Conservation (phyloP, 1,284 basidiomycete genomes). For the Ganoderma boninense region DNA sequence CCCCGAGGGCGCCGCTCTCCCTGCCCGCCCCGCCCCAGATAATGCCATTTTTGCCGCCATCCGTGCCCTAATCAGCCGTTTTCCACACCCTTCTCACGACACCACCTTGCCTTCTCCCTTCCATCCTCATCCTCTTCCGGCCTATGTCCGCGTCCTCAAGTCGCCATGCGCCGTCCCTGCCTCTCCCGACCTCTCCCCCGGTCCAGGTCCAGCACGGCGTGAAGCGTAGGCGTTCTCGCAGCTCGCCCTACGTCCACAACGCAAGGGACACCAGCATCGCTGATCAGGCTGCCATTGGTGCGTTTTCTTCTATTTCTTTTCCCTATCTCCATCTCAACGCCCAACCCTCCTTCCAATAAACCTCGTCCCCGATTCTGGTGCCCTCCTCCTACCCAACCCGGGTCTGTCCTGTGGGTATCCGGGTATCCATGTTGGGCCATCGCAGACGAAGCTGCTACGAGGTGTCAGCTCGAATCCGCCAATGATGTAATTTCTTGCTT, state of each 20-base stretch:
- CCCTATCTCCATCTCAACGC: constrained; percentile 14
- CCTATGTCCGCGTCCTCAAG: constrained; percentile 46
- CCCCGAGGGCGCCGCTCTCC: constrained; percentile 25
- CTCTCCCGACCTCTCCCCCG: constrained; percentile 46
- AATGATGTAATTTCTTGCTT: constrained; percentile 80
- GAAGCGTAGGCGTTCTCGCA: constrained; percentile 39
- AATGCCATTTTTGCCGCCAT: constrained; percentile 50
- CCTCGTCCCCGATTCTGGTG: constrained; percentile 10
- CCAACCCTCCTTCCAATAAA: constrained; percentile 14
- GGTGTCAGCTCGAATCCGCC: constrained; percentile 51
- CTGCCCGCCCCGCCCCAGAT: constrained; percentile 42
- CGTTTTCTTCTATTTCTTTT: constrained; percentile 35
- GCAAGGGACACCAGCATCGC: constrained; percentile 43
- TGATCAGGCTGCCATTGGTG: constrained; percentile 53
- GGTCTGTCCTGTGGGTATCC: constrained; percentile 4
- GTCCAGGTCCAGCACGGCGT: constrained; percentile 35
- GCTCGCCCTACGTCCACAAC: constrained; percentile 27
- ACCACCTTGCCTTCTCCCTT: constrained; percentile 22
- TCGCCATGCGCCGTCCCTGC: constrained; percentile 45
- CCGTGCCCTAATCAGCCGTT: constrained; percentile 25
- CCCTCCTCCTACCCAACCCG: constrained; percentile 14
- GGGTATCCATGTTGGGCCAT: constrained; percentile 3
- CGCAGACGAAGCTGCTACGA: constrained; percentile 43
- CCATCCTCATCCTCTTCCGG: constrained; percentile 30
- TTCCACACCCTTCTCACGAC: constrained; percentile 19